Evolutionary conservation across 225 moss, liverwort and hornwort species (phyloP), one percentile per base, ranked within the genome.

Genomic region (Thuidium tamariscinum): DNA sequence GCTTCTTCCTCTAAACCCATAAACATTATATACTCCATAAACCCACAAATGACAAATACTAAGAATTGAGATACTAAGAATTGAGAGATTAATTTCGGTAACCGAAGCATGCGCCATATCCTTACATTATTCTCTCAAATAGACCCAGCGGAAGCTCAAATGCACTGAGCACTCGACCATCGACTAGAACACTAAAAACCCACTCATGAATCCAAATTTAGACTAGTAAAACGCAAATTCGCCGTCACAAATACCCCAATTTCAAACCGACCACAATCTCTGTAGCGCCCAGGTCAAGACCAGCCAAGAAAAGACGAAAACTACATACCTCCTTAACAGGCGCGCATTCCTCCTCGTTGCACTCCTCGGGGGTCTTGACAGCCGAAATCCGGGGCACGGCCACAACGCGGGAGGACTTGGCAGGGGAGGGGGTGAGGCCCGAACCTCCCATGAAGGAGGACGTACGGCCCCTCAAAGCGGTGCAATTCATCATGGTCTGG

Each of bases 271-370:
- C 51, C 17, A 37, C 8, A 18, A 32, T 11, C 10, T 41, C 63
- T 12, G 26, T 29, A 23, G n/a, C 7, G 32, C 36, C 77, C 36
- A 27, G 8, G 39, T 11, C 30, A 63, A 74, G 80, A 42, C 18
- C 32, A 75, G 29, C 18, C 54, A 81, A 22, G 16, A 7, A 23
- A 21, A 64, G 30, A 39, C 15, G 14, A 39, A 61, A 7, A 32
- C 34, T n/a, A 55, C 32, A 27, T 12, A 96, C 96, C 94, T 96
- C 95, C 91, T 95, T 96, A 19, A 46, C 5, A 12, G 96, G 94
- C 23, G 95, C 96, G 67, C 95, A 92, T 2, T 96, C 96, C 89
- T 96, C 96, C 23, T 96, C 96, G 64, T 96, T 96, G 48, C 91
- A 91, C 77, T 96, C 96, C 83, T 96, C 93, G 16, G 92, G 92